Conservation (phyloP, 2,329 filamentous ascomycete genomes). For the Arthrocladium fulminans region DNA sequence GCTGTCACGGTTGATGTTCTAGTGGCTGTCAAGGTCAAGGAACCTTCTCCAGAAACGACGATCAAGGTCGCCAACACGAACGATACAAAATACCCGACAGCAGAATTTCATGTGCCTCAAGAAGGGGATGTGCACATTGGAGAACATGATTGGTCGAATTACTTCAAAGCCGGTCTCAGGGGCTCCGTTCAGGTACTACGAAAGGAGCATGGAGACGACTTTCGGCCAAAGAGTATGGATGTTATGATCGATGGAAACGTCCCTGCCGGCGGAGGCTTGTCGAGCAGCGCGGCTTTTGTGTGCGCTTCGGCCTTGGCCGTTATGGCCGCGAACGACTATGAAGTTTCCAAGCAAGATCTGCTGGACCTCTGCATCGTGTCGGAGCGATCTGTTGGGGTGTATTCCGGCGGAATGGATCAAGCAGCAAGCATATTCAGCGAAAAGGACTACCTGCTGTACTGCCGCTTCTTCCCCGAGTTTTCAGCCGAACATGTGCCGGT, state of each 20-base stretch:
- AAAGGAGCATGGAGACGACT: constrained; percentile 52
- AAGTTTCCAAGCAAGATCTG: constrained; percentile 82
- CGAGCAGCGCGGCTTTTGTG: constrained; percentile 88
- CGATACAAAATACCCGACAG: constrained; percentile 62
- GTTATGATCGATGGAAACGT: constrained; percentile 86
- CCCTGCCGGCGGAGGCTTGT: constrained; percentile 82
- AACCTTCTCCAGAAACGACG: constrained; percentile 42
- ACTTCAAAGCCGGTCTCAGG: constrained; percentile 86
- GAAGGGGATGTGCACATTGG: constrained; percentile 68
- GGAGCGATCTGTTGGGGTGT: constrained; percentile 88
- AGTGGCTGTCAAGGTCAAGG: constrained; percentile 59
- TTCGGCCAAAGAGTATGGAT: constrained; percentile 69
- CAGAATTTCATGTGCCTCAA: constrained; percentile 62
- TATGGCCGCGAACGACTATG: constrained; percentile 73
- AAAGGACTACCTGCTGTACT: constrained; percentile 76
- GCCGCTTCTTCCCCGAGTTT: constrained; percentile 76
- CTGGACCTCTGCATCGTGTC: constrained; percentile 91
- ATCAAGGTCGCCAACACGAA: constrained; percentile 76
- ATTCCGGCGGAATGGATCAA: constrained; percentile 97
- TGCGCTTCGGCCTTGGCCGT: constrained; percentile 83
- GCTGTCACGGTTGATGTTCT: constrained; percentile 87
- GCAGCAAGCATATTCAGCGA: constrained; percentile 89
- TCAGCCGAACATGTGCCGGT: constrained; percentile 70
- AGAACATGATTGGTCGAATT: constrained; percentile 92
- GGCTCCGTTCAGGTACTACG: constrained; percentile 72